These are phyloP conservation scores for Jackrogersella minutella DNA, from an alignment of 495 filamentous ascomycete species.

Conservation along the genomic window DNA sequence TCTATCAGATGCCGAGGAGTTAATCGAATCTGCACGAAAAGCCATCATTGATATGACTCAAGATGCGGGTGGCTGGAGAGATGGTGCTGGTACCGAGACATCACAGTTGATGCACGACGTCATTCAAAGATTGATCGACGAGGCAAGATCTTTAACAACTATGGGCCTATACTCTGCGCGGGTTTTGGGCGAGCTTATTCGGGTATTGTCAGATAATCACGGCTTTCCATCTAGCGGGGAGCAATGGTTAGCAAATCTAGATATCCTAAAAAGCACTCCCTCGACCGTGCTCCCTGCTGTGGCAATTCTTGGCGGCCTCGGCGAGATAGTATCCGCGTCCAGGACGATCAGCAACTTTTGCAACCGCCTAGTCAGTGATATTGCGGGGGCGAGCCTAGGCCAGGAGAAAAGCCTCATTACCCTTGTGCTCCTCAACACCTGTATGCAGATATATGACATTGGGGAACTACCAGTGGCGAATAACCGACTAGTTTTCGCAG, in stretches of 20 bases:
- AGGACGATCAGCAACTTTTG: constrained; percentile 56
- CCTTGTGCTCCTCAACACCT: constrained; percentile 56
- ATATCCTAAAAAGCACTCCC: constrained; percentile 50
- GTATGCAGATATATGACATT: constrained; percentile 53
- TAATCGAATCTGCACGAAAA: constrained; percentile 64
- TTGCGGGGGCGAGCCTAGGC: constrained; percentile 51
- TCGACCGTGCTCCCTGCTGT: constrained; percentile 56
- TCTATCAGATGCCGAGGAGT: constrained; percentile 67
- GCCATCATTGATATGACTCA: constrained; percentile 61
- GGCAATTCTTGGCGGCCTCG: constrained; percentile 63
- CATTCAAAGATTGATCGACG: constrained; percentile 48
- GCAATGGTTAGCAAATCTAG: constrained; percentile 50
- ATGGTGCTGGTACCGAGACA: constrained; percentile 37
- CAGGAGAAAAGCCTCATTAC: constrained; percentile 49
- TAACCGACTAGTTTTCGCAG: constrained; percentile 81
- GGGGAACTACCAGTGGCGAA: constrained; percentile 68
- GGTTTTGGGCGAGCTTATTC: constrained; percentile 53
- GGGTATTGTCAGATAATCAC: constrained; percentile 47
- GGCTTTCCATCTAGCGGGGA: constrained; percentile 52
- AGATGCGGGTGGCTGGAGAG: constrained; percentile 42
- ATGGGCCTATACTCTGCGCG: constrained; percentile 60
- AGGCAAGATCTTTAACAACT: constrained; percentile 44
- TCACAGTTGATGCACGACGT: constrained; percentile 46
- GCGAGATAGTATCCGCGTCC: constrained; percentile 55
- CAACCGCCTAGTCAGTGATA: constrained; percentile 63